Evolutionary conservation across 2,329 filamentous ascomycete species (phyloP), one percentile per base, ranked within the genome.

Genomic region (Penicillium sp.): DNA sequence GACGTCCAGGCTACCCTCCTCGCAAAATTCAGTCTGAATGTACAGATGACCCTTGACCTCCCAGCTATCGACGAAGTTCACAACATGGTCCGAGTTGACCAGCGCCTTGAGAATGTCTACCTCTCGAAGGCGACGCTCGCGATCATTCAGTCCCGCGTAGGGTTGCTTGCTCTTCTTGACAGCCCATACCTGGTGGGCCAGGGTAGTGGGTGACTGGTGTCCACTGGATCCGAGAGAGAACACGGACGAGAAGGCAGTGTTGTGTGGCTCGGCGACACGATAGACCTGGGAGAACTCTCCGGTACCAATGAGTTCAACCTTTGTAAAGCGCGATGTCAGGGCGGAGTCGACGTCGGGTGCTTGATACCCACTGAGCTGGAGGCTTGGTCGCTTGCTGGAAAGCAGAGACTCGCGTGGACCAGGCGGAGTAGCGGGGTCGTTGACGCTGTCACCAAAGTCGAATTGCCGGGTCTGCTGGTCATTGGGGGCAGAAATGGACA

Each of bases 1-100:
- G 15, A 87, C 84, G 73, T 96, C 90, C 45, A 99, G 81, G 61
- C 91, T 96, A 15, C 95, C 95, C 73, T 96, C 92, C 73, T 97
- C 93, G 71, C 95, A 99, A 73, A 89, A 98, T 72, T 99, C 95
- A 0, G 94, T 98, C 79, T 98, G 94, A 61, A 99, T 98, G 79
- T 97, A 99, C 10, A 99, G 84, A 71, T 94, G 88, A 58, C 86
- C 85, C 66, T 91, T 87, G 61, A 90, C 84, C 76, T 97, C 94
- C 95, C 95, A 99, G 73, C 88, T 89, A 69, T 96, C 88, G 56
- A 92, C 82, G 67, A 94, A 90, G 63, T 90, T 87, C 54, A 99
- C 82, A 55, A 98, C 86, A 75, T 99, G 93, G 70, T 96, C 92
- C 57, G 89, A 88, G 59, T 90, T 87, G 54, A 86, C 86, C 43